Conservation (phyloP, 768 basidiomycete genomes). For the Suillus ampliporus region DNA sequence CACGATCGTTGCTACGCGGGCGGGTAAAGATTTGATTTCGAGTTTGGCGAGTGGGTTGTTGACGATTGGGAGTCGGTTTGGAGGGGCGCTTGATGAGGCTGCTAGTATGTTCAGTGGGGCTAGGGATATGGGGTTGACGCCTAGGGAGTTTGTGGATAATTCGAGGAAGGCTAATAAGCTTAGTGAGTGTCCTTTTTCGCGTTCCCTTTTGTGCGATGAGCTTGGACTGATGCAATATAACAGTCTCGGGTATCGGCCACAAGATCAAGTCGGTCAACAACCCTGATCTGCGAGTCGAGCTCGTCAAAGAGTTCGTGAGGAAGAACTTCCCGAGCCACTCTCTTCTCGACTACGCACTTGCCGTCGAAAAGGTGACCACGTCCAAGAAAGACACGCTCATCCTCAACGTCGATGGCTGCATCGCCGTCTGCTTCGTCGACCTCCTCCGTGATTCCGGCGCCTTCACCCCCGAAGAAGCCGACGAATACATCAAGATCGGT, state of each 20-base stretch:
- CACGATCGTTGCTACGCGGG: slow-evolving; percentile 98
- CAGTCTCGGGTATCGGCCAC: slow-evolving; percentile 98
- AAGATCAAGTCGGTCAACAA: slow-evolving; percentile 99
- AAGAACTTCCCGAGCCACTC: slow-evolving; percentile 97
- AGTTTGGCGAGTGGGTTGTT: slow-evolving; percentile 95
- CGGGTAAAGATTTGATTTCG: slow-evolving; percentile 97
- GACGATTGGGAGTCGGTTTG: slow-evolving; percentile 98
- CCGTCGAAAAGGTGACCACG: slow-evolving; percentile 97
- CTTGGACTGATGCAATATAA: neutral
- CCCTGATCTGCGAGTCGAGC: slow-evolving; percentile 91
- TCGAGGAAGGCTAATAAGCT: slow-evolving; percentile 94
- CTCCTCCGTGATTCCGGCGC: slow-evolving; percentile 90
- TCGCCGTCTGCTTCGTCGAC: slow-evolving; percentile 96
- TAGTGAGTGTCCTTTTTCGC: slow-evolving; percentile 54
- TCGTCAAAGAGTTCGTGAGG: slow-evolving; percentile 93
- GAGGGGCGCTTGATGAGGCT: slow-evolving; percentile 98
- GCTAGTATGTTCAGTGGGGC: slow-evolving; percentile 95
- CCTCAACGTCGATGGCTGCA: slow-evolving; percentile 95
- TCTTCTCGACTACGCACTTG: slow-evolving; percentile 92
- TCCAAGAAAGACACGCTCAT: slow-evolving; percentile 99
- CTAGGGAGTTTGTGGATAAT: slow-evolving; percentile 97
- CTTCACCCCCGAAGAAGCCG: slow-evolving; percentile 94
- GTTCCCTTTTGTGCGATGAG: neutral
- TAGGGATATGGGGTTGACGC: slow-evolving; percentile 89
- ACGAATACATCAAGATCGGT: slow-evolving; percentile 97